Evolutionary conservation across 352 stramenopile species (phyloP).

Genomic region (Plasmopara halstedii): DNA sequence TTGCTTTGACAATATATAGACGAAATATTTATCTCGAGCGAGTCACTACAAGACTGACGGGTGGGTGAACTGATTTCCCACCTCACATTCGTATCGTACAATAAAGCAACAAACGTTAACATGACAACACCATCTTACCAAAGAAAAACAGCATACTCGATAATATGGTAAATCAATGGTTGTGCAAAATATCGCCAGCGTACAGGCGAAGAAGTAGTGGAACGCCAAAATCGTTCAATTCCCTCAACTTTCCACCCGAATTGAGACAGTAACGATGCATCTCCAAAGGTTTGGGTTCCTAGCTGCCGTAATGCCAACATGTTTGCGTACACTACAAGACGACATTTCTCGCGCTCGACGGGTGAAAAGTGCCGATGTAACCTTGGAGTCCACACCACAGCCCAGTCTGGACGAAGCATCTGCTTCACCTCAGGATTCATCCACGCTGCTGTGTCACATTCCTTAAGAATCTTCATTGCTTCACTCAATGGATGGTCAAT

Average conservation of each 20-base stretch:
- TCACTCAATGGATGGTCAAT: neutral
- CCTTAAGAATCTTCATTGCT: conserved; percentile 22
- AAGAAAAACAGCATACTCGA: conserved; percentile 53
- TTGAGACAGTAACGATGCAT: neutral
- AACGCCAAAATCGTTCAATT: conserved; percentile 9
- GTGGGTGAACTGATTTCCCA: no score
- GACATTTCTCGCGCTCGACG: conserved; percentile 48
- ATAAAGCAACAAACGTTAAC: no score
- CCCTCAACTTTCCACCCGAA: conserved; percentile 2
- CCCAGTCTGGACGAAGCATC: conserved; percentile 50
- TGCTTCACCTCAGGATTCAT: conserved; percentile 27
- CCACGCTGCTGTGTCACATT: conserved; percentile 21
- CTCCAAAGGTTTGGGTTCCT: neutral
- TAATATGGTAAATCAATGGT: conserved; percentile 37
- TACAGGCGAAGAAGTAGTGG: conserved; percentile 9
- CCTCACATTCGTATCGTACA: no score
- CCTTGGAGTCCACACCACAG: conserved; percentile 46
- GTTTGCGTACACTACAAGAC: conserved; percentile 50
- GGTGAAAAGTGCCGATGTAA: conserved; percentile 43
- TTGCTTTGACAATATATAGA: no score
- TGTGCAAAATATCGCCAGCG: conserved; percentile 39
- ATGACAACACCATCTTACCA: conserved; percentile 38
- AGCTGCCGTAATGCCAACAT: conserved; percentile 17
- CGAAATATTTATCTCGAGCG: no score
- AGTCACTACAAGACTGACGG: no score